Conservation (phyloP, 345 rosid genomes). For the Brassica cretica region DNA sequence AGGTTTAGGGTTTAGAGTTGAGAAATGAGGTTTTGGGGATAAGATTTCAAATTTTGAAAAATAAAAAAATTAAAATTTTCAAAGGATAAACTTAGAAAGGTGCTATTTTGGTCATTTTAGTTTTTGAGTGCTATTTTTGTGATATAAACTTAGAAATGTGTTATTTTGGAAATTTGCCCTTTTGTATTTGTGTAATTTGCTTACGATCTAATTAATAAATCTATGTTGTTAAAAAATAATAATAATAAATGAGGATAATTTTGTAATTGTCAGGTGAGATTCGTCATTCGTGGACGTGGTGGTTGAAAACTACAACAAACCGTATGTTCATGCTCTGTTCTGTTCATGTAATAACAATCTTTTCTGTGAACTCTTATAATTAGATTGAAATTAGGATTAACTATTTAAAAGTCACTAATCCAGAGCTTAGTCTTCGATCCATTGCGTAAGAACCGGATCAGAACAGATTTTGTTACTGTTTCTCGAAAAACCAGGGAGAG, state of each 20-base stretch:
- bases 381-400: not conserved
- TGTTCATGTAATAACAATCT: not conserved
- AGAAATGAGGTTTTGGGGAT: no score
- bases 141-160: no score
- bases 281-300: not conserved
- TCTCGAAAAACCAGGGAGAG: slow-evolving; percentile 17
- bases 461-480: slow-evolving; percentile 1
- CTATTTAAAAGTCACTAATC: not conserved
- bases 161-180: no score
- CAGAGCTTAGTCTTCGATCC: slow-evolving; percentile 30
- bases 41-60: no score
- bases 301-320: slow-evolving; percentile 19
- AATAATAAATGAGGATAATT: not conserved
- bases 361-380: not conserved
- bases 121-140: no score
- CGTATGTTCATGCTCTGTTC: not conserved
- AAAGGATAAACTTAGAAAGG: no score
- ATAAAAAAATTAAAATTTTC: no score
- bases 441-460: slow-evolving; percentile 24
- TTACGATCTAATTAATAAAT: no score
- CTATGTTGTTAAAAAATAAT: no score
- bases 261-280: slow-evolving; percentile 16
- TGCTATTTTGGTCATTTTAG: no score
- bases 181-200: no score
- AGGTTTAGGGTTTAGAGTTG: no score